phyloP scores from a whole-genome alignment of 73 alveolate genomes.

The Tetrahymena malaccensis region DNA sequence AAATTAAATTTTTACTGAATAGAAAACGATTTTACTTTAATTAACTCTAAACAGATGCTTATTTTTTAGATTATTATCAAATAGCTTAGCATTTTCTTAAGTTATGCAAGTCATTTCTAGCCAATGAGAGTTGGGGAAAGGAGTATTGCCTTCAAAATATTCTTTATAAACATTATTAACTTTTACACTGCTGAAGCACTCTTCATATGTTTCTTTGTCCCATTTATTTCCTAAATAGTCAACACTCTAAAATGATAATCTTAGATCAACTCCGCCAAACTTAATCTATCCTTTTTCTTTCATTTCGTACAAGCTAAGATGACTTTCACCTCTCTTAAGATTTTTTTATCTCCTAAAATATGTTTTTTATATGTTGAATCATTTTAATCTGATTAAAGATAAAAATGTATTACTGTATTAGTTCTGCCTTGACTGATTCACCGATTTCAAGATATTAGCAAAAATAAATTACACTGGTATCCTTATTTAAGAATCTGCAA shows the following conservation, averaged over 20 bases:
- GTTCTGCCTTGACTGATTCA: background rate
- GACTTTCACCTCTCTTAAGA: slow-evolving; percentile 17
- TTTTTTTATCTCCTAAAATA: slow-evolving; percentile 14
- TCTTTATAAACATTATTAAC: slow-evolving; percentile 35
- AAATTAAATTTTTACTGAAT: background rate
- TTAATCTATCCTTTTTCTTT: slow-evolving; percentile 25
- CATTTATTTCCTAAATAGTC: slow-evolving; percentile 28
- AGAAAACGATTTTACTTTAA: background rate
- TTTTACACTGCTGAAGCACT: slow-evolving; percentile 9
- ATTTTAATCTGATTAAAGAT: background rate
- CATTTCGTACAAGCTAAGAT: slow-evolving; percentile 11
- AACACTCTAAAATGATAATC: background rate
- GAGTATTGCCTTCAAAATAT: slow-evolving; percentile 41
- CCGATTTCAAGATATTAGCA: background rate
- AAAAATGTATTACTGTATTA: background rate
- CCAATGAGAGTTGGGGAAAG: slow-evolving; percentile 44
- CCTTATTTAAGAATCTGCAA: background rate
- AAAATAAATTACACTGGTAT: slow-evolving; percentile 12
- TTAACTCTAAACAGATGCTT: slow-evolving; percentile 19
- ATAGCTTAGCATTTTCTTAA: slow-evolving; percentile 22
- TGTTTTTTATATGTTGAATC: slow-evolving; percentile 3
- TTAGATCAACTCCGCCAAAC: background rate
- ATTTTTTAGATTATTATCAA: slow-evolving; percentile 28
- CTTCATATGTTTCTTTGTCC: slow-evolving; percentile 8
- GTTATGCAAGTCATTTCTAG: slow-evolving; percentile 34